Evolutionary conservation across 345 rosid species (phyloP).

Genomic region (Litchi chinensis): DNA sequence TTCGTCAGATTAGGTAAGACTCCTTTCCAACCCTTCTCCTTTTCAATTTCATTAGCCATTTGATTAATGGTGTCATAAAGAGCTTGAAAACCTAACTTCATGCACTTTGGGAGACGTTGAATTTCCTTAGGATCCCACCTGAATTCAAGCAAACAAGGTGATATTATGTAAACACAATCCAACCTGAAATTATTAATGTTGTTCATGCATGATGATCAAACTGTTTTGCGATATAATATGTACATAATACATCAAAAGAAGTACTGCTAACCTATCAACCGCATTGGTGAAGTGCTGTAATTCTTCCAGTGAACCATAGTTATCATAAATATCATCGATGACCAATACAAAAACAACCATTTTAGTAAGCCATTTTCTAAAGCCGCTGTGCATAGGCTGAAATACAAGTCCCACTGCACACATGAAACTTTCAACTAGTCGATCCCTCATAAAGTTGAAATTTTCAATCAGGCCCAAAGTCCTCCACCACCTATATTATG

Average conservation of each 20-base stretch:
- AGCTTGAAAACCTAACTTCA: slow-evolving; percentile 47
- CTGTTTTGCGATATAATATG: too few relatives aligned
- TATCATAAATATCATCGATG: slow-evolving; percentile 56
- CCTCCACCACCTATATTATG: slow-evolving; percentile 54
- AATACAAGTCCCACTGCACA: slow-evolving; percentile 43
- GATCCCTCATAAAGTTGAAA: slow-evolving; percentile 47
- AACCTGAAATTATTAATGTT: too few relatives aligned
- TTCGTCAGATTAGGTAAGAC: slow-evolving; percentile 34
- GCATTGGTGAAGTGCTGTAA: slow-evolving; percentile 49
- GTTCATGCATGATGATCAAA: not conserved
- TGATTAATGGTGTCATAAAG: slow-evolving; percentile 35
- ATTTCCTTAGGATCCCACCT: slow-evolving; percentile 43
- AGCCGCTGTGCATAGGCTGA: slow-evolving; percentile 34
- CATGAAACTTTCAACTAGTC: slow-evolving; percentile 53
- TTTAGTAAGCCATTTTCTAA: slow-evolving; percentile 51
- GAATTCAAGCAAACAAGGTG: slow-evolving; percentile 3
- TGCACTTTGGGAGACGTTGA: slow-evolving; percentile 41
- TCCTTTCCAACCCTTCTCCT: slow-evolving; percentile 26
- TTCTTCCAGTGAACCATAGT: slow-evolving; percentile 55
- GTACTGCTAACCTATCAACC: slow-evolving; percentile 31
- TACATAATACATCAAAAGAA: not conserved
- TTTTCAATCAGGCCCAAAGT: slow-evolving; percentile 38
- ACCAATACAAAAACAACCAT: slow-evolving; percentile 37
- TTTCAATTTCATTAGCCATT: slow-evolving; percentile 41
- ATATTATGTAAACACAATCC: not conserved